Evolutionary conservation across 2,329 filamentous ascomycete genomes (phyloP).

Genomic region (Xylariaceae sp.): DNA sequence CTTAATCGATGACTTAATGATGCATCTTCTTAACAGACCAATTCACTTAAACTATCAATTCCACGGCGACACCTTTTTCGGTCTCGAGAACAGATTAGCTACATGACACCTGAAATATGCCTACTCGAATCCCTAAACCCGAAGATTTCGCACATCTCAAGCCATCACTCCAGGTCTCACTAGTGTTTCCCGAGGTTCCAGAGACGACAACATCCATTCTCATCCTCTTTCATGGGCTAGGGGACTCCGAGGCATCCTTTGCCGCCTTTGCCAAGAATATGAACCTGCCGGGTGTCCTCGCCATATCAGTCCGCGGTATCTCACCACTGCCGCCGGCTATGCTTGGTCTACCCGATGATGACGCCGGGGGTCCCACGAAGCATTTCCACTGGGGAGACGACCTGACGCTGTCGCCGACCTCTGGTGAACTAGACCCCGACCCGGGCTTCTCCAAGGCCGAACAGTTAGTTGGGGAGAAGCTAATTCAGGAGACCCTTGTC

Average conservation of each 20-base stretch:
- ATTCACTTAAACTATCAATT: too few species aligned
- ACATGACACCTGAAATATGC: conserved; percentile 45
- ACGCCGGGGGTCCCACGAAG: conserved; percentile 31
- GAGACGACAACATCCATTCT: conserved; percentile 76
- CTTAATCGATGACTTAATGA: too few species aligned
- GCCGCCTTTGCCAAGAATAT: conserved; percentile 71
- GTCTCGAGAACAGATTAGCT: not conserved
- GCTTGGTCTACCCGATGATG: conserved; percentile 51
- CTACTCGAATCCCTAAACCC: conserved; percentile 56
- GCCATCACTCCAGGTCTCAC: conserved; percentile 50
- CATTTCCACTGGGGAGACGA: conserved; percentile 74
- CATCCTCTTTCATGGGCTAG: conserved; percentile 83
- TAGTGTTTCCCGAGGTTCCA: conserved; percentile 59
- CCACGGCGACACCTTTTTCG: too few species aligned
- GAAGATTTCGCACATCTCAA: conserved; percentile 57
- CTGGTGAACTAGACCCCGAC: conserved; percentile 65
- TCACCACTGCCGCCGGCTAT: conserved; percentile 72
- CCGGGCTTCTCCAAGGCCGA: conserved; percentile 63
- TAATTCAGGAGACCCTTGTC: conserved; percentile 61
- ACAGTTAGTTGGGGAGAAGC: conserved; percentile 53
- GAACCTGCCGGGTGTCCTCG: conserved; percentile 77
- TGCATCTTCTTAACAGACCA: too few species aligned
- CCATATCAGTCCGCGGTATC: conserved; percentile 76
- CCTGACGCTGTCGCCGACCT: conserved; percentile 57
- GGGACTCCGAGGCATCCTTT: conserved; percentile 76